Evolutionary conservation across 192 early-diverging fungal genomes (phyloP), one percentile per base, ranked within the genome.

Genomic region (Phycomyces blakesleeanus): DNA sequence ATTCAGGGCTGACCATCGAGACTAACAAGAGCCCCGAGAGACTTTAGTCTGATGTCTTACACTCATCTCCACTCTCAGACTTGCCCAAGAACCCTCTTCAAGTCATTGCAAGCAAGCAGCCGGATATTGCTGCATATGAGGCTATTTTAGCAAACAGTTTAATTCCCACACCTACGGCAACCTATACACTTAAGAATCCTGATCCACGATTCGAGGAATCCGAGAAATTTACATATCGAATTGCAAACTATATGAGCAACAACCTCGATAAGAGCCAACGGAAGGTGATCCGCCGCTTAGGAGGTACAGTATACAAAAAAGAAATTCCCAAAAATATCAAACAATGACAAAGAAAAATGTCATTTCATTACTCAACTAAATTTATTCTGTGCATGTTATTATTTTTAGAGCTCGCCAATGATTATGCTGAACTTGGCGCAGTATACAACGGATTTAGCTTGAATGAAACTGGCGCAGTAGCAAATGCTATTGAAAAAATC

Each of bases 391-490:
- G n/a, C n/a, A n/a, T n/a, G n/a, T n/a, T n/a, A n/a, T 18, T 47
- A 3, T 55, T 15, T n/a, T 16, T 37, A 67, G 58, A 67, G 41
- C 26, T 67, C 5, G 84, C 91, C 0, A 72, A 74, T 34, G 87
- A 90, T 59, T 92, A 92, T 66, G 79, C 92, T 20, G 94, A 97
- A 63, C 79, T 99, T 16, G 96, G 95, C 0, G 94, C 92, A 3
- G 79, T 86, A 1, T 93, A 95, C 73, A 99, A 99, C 66, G 93
- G 88, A 21, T 98, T 97, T 76, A 97, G 95, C 51, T 79, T 99
- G 38, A 86, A 88, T 63, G 95, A 98, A 61, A 66, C 57, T 37
- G 80, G 76, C 0, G 77, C 76, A 2, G 78, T 99, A n/a, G 84
- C 90, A 0, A 86, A 87, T 22, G 89, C 91, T 0, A 89, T 98